Evolutionary conservation across 176 grass and related monocot genomes (phyloP).

Genomic region (Stipa capillata): DNA sequence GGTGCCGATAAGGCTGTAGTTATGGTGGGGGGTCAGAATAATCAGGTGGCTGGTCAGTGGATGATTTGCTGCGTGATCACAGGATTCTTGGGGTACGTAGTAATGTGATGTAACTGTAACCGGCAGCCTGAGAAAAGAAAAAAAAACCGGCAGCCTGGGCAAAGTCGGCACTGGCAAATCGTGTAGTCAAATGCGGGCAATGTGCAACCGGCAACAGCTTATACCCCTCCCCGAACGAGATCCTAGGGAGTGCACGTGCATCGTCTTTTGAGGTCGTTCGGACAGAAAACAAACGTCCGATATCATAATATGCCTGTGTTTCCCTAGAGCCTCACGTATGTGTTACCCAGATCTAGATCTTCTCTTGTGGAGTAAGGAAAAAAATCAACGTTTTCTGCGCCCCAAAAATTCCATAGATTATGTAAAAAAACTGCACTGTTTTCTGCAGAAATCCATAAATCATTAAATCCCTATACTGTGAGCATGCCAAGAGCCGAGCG

Average conservation of each 20-base stretch:
- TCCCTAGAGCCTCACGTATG: not conserved
- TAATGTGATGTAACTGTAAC: no score
- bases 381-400: no score
- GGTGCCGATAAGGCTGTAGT: not conserved
- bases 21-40: not conserved
- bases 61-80: constrained; percentile 17
- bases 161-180: not conserved
- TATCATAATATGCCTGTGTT: not conserved
- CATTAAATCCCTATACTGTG: no score
- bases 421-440: not conserved
- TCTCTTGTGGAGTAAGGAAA: no score
- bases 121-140: no score
- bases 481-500: not conserved
- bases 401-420: not conserved
- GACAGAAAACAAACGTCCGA: no score
- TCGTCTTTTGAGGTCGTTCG: no score
- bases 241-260: constrained; percentile 27
- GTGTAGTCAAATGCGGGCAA: constrained; percentile 36
- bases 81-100: no score
- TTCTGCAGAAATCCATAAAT: not conserved
- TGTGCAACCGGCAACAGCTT: constrained; percentile 16
- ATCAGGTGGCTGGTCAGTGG: not conserved
- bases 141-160: no score
- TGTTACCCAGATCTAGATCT: not conserved
- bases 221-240: not conserved